Conservation (phyloP, 2,329 filamentous ascomycete genomes). For the Penicillium sp. region DNA sequence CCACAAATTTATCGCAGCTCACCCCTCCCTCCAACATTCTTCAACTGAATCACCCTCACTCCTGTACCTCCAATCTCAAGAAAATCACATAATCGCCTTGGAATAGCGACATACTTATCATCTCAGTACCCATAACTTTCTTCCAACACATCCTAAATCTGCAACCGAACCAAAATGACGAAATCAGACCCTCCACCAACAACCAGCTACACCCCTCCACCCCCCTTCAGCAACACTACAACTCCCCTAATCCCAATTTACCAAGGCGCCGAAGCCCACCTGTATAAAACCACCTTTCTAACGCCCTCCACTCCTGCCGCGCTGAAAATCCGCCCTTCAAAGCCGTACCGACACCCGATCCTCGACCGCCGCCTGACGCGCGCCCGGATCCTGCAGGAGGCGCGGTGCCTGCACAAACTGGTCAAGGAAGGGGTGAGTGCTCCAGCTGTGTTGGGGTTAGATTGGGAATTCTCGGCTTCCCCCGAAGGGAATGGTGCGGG, state of each 20-base stretch:
- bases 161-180: not conserved
- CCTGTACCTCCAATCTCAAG: not conserved
- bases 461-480: conserved; percentile 53
- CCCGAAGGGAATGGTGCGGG: conserved; percentile 56
- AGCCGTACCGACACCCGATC: conserved; percentile 87
- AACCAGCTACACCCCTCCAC: conserved; percentile 34
- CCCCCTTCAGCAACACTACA: conserved; percentile 65
- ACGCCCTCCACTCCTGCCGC: conserved; percentile 70
- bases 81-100: not conserved
- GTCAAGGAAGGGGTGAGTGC: conserved; percentile 79
- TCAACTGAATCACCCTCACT: not conserved
- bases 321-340: conserved; percentile 88
- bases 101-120: not conserved
- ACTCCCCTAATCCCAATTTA: conserved; percentile 73
- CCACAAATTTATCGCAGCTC: conserved; percentile 14
- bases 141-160: not conserved
- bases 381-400: conserved; percentile 86
- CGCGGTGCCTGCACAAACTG: conserved; percentile 80
- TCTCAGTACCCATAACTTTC: not conserved
- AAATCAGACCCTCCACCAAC: conserved; percentile 6
- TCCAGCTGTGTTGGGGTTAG: conserved; percentile 75
- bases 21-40: not conserved
- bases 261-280: conserved; percentile 93
- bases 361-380: conserved; percentile 88
- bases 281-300: conserved; percentile 87